A percentile compares a stretch with the other conserved stretches of the same genome.
phyloP scores from a whole-genome alignment of 2,329 filamentous ascomycete species.

The Delphinella strobiligena region DNA sequence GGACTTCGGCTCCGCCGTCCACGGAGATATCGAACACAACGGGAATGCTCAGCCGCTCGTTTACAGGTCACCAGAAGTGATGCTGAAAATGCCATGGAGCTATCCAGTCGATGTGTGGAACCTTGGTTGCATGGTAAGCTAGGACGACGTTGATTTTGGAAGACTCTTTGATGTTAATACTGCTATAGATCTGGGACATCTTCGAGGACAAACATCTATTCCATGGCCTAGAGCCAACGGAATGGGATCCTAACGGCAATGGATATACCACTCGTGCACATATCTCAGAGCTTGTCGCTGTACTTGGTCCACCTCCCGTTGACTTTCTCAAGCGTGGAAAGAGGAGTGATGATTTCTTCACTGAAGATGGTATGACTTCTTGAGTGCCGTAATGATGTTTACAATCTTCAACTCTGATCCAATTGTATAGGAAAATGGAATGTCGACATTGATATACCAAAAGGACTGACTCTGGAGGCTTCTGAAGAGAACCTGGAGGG shows the following conservation, averaged over 20 bases:
- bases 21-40: slow-evolving; percentile 17
- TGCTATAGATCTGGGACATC: slow-evolving; percentile 22
- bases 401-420: neutral
- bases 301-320: slow-evolving; percentile 16
- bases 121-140: slow-evolving; percentile 23
- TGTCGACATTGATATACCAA: slow-evolving; percentile 4
- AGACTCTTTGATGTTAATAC: neutral
- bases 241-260: slow-evolving; percentile 2
- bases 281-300: slow-evolving; percentile 14
- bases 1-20: slow-evolving; percentile 23
- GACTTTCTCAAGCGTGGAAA: slow-evolving; percentile 14
- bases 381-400: too few species aligned
- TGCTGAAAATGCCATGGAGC: slow-evolving; percentile 22
- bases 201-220: slow-evolving; percentile 24
- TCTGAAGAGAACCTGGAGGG: slow-evolving; percentile 11
- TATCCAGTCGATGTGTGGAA: slow-evolving; percentile 27
- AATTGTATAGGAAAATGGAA: slow-evolving; percentile 1
- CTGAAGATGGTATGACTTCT: slow-evolving; percentile 11
- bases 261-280: slow-evolving; percentile 13
- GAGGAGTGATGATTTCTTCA: slow-evolving; percentile 11
- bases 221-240: slow-evolving; percentile 13
- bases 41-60: slow-evolving; percentile 22
- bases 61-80: slow-evolving; percentile 25
- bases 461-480: slow-evolving; percentile 9
- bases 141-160: neutral